Percentiles rank a stretch among this genome's conserved stretches.
Evolutionary conservation across 371 early-diverging fungal genomes (phyloP).

Genomic region (Lichtheimia ramosa): DNA sequence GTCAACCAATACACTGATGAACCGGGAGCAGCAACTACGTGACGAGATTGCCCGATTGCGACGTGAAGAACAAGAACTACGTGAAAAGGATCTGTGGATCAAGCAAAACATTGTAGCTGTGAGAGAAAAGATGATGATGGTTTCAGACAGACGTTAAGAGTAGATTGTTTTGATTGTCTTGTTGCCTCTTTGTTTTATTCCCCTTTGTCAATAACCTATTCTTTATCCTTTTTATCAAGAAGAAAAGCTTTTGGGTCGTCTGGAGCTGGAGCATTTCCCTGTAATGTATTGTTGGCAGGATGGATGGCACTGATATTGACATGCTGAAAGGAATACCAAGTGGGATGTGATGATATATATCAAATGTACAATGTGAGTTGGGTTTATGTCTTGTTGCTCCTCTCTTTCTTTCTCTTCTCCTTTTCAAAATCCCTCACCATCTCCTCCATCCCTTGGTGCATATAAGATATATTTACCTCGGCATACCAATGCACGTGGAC

Average conservation of each 20-base stretch:
- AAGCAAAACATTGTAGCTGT: conserved; percentile 46
- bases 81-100: conserved; percentile 42
- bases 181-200: not conserved
- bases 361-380: too few species aligned
- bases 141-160: conserved; percentile 5
- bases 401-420: too few species aligned
- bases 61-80: conserved; percentile 43
- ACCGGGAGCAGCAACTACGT: conserved; percentile 37
- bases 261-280: not conserved
- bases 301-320: not conserved
- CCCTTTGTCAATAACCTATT: not conserved
- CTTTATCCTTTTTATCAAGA: not conserved
- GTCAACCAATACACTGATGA: conserved; percentile 16
- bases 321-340: not conserved
- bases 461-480: not conserved
- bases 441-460: too few species aligned
- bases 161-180: conserved; percentile 1
- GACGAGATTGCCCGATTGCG: conserved; percentile 48
- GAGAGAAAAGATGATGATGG: conserved; percentile 36
- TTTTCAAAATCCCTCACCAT: too few species aligned
- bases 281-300: conserved; percentile 2
- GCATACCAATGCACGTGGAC: conserved; percentile 9
- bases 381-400: too few species aligned
- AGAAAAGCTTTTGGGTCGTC: not conserved
- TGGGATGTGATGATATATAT: too few species aligned